Base-by-base conservation (phyloP, 2,329 filamentous ascomycete species). In the Calonectria naviculata region DNA sequence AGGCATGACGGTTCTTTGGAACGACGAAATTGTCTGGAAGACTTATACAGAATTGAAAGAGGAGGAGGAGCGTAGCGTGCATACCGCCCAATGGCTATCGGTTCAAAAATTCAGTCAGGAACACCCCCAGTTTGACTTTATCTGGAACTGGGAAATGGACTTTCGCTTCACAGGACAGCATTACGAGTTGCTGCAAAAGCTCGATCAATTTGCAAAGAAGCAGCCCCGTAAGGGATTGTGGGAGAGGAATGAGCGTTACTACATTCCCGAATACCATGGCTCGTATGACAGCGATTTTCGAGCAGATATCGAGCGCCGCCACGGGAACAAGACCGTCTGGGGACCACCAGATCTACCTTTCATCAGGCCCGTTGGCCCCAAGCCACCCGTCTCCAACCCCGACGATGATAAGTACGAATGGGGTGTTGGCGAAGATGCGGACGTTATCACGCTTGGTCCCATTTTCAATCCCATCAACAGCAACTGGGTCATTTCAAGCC, bases 121-220 rank as follows among this genome's bases (percentile, higher is more conserved):
- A 61, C 92, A 95, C 77, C 93, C 93, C 0, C 91, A 96, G 77
- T 97, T 94, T 74, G 93, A 95, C 75, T 95, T 90, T 77, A 88
- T 95, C 75, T 97, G 94, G 93, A 95, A 96, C 80, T 95, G 93
- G 94, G 94, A 97, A 80, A 93, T 95, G 83, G 94, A 97, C 79
- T 91, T 93, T 36, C 89, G 94, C 58, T 93, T 93, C 78, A 94
- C 92, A 0, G 94, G 94, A 10, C 93, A 97, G 73, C 92, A 95
- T 83, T 95, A 96, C 81, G 92, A 96, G 76, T 90, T 96, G 74
- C 89, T 95, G 49, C 89, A 92, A 75, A 91, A 91, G 72, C 82
- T 95, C 9, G 83, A 84, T 26, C 82, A 87, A 1, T 94, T 94
- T 84, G 89, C 89, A 29, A 89, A 88, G 81, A 88, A 87, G 71